Evolutionary conservation across 768 basidiomycete species (phyloP).

Genomic region (Macrolepiota fuliginosa): DNA sequence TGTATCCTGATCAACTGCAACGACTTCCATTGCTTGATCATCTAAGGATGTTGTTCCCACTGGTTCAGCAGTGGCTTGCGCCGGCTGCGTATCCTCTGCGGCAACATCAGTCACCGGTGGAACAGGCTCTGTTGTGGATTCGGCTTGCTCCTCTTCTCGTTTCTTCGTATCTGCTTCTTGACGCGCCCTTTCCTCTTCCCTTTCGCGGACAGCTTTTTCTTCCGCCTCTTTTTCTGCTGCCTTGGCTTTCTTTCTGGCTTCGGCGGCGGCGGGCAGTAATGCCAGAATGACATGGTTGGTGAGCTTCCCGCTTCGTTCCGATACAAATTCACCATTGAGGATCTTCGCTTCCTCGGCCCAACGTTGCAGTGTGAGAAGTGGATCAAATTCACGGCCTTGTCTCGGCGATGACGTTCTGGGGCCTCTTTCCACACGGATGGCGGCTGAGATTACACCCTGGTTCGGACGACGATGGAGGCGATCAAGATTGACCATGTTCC

Average conservation of each 20-base stretch:
- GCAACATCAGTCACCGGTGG: neutral
- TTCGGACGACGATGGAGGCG: slow-evolving; percentile 52
- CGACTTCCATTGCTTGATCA: slow-evolving; percentile 11
- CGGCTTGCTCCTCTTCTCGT: slow-evolving; percentile 28
- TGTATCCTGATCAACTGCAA: slow-evolving; percentile 23
- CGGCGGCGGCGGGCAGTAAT: slow-evolving; percentile 77
- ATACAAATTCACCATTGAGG: slow-evolving; percentile 70
- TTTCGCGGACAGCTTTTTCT: slow-evolving; percentile 41
- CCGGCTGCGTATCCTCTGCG: neutral
- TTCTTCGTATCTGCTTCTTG: slow-evolving; percentile 32
- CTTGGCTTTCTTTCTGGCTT: slow-evolving; percentile 57
- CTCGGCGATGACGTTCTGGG: slow-evolving; percentile 34
- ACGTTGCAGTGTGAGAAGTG: slow-evolving; percentile 77
- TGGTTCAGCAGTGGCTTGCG: slow-evolving; percentile 11
- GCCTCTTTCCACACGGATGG: slow-evolving; percentile 64
- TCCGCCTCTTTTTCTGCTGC: slow-evolving; percentile 53
- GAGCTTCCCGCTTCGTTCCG: slow-evolving; percentile 64
- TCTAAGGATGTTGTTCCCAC: slow-evolving; percentile 8
- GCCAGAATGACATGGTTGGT: slow-evolving; percentile 69
- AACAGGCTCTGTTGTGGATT: slow-evolving; percentile 20
- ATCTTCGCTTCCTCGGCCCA: slow-evolving; percentile 91
- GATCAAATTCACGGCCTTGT: slow-evolving; percentile 69
- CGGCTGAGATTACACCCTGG: slow-evolving; percentile 45
- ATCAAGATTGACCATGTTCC: slow-evolving; percentile 60
- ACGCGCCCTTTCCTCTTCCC: slow-evolving; percentile 29